These are phyloP conservation scores for Blastobotrys robertii DNA, from an alignment of 805 yeast genomes.

Conservation along the genomic window DNA sequence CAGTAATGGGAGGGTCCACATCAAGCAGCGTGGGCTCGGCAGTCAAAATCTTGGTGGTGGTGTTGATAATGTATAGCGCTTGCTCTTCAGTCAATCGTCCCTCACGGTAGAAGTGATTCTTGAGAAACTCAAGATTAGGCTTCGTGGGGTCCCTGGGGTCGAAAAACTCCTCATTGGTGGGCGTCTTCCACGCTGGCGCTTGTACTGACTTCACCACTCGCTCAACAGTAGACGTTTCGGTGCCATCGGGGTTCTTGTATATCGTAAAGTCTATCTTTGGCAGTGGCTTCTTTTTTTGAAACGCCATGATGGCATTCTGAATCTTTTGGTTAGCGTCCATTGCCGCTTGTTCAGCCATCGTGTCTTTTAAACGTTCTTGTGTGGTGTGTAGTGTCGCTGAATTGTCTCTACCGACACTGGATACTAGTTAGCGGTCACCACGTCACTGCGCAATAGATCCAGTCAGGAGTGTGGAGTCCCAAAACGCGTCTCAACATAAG, in stretches of 20 bases:
- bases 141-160: constrained; percentile 36
- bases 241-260: constrained; percentile 51
- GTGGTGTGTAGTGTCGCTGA: too few relatives aligned
- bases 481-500: too few relatives aligned
- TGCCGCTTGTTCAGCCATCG: not conserved
- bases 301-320: constrained; percentile 29
- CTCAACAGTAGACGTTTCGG: constrained; percentile 43
- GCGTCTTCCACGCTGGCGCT: constrained; percentile 57
- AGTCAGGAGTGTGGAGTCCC: too few relatives aligned
- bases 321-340: constrained; percentile 12
- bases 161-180: constrained; percentile 63
- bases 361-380: too few relatives aligned
- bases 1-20: constrained; percentile 88
- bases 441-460: too few relatives aligned
- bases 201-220: constrained; percentile 48
- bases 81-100: constrained; percentile 71
- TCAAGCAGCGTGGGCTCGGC: constrained; percentile 70
- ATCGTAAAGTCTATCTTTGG: constrained; percentile 34
- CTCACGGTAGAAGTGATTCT: constrained; percentile 65
- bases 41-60: constrained; percentile 53
- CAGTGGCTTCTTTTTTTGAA: constrained; percentile 24
- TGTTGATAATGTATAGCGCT: constrained; percentile 51
- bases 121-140: constrained; percentile 65
- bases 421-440: too few relatives aligned
- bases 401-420: too few relatives aligned